phyloP scores from a whole-genome alignment of 1,139 yeast species.

The Scheffersomyces lignicola region DNA sequence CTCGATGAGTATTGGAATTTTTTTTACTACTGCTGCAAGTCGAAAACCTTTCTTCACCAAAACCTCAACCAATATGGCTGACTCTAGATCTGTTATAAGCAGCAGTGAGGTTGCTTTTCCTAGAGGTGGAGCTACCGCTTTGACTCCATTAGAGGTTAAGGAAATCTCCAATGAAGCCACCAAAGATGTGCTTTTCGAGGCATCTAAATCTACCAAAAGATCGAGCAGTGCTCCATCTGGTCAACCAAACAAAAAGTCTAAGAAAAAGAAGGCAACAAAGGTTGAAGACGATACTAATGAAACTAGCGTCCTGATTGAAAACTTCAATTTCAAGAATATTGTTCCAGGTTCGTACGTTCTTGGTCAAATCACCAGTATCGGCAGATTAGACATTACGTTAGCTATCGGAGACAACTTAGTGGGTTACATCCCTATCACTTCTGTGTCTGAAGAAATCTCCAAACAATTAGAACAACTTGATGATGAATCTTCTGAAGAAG shows the following conservation, averaged over 20 bases:
- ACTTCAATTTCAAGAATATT: conserved; percentile 59
- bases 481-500: conserved; percentile 40
- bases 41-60: not conserved
- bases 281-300: conserved; percentile 23
- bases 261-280: conserved; percentile 34
- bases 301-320: conserved; percentile 50
- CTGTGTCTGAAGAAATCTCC: conserved; percentile 66
- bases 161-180: conserved; percentile 93
- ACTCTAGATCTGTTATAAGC: conserved; percentile 23
- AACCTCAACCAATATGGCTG: conserved; percentile 14
- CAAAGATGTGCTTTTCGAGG: conserved; percentile 76
- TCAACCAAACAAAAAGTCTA: conserved; percentile 24
- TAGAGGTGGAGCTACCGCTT: conserved; percentile 88
- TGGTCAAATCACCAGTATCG: conserved; percentile 70
- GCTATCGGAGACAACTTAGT: conserved; percentile 80
- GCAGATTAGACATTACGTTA: conserved; percentile 62
- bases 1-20: conserved; percentile 3
- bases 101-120: conserved; percentile 79
- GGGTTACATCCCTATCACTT: conserved; percentile 79
- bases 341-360: conserved; percentile 71
- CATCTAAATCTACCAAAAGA: conserved; percentile 35
- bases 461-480: conserved; percentile 53
- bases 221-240: conserved; percentile 22
- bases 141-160: conserved; percentile 87
- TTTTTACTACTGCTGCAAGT: not conserved